Base-by-base conservation (phyloP, 1,284 basidiomycete species). In the Trichosporon ovoides region DNA sequence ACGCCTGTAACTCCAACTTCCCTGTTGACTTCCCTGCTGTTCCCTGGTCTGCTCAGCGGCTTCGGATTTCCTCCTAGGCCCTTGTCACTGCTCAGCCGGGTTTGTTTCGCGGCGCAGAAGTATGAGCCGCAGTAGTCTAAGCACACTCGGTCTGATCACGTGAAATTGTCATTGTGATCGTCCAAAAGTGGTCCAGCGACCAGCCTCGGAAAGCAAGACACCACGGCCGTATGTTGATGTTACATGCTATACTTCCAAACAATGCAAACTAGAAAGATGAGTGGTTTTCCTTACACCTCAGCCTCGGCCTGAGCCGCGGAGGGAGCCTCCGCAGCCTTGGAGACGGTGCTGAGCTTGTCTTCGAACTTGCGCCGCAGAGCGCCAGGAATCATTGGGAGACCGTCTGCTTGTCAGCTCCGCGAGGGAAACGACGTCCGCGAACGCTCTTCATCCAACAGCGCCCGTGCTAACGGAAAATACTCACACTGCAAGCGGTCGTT, bases 401-500 rank as follows among this genome's bases (percentile, higher is more conserved):
- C 43, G 22, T 48, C 43, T 48, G 24, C 6, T 48, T n/a, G 43
- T 48, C 43, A 48, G 43, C 43, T 28, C 11, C 28, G 28, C 4
- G 28, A 4, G 9, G 9, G 28, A 9, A 4, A 31, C 9, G 28
- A 31, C 28, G 28, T 4, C 28, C 9, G 28, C 28, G 5, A 31
- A 9, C 9, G 28, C 28, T 31, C 28, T 31, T 31, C 28, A 31
- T 31, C 28, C 43, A n/a, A 28, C 7, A 31, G 28, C 9, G 4
- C 5, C 28, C 9, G 28, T 9, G 28, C 28, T 31, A 4, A 31
- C 9, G 28, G 9, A 31, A 9, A 31, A 33, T 12, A 60, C 59
- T 54, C 28, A 64, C 62, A 64, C 36, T 57, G 50, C 56, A 61
- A 40, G 40, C 43, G 40, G 60, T 64, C 51, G 7, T 20, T 11